A percentile compares a stretch with the other conserved stretches of the same genome.
phyloP scores from a whole-genome alignment of 1,139 yeast genomes.

The Blastobotrys elegans region DNA sequence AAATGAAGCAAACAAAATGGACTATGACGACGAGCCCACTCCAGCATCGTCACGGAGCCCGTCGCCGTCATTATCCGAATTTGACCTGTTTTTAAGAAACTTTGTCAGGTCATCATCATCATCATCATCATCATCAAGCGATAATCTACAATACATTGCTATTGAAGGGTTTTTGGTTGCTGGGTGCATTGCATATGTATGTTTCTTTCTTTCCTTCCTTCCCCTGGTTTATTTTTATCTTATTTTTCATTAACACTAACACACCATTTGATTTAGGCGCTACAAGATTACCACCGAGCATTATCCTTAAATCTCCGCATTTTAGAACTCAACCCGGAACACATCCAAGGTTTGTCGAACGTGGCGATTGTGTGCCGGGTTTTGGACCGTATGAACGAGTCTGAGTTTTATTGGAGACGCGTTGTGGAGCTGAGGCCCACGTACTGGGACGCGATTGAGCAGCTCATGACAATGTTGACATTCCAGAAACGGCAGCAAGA shows the following conservation, averaged over 20 bases:
- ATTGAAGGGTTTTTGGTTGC: conserved; percentile 28
- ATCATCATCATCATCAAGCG: conserved; percentile 8
- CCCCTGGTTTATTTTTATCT: background rate
- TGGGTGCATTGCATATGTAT: conserved; percentile 27
- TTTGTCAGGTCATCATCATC: conserved; percentile 13
- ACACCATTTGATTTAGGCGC: conserved; percentile 16
- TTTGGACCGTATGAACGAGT: conserved; percentile 17
- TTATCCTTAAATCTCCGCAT: conserved; percentile 19
- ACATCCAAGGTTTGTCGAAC: conserved; percentile 25
- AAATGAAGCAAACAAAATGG: background rate
- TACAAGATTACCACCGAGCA: conserved; percentile 20
- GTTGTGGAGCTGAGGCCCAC: conserved; percentile 22
- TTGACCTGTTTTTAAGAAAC: conserved; percentile 6
- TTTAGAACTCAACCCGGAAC: conserved; percentile 17
- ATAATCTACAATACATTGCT: conserved; percentile 9
- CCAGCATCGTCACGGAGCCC: background rate
- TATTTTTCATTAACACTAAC: conserved; percentile 4
- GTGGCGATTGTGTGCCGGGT: conserved; percentile 24
- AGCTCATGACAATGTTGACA: conserved; percentile 22
- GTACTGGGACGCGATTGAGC: conserved; percentile 30
- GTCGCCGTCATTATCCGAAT: background rate
- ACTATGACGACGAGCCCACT: no score
- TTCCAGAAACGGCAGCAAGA: conserved; percentile 22
- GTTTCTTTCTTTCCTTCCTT: conserved; percentile 13
- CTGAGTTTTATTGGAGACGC: conserved; percentile 23